Evolutionary conservation across 2,329 filamentous ascomycete genomes (phyloP).

Genomic region (Onygenales sp.): DNA sequence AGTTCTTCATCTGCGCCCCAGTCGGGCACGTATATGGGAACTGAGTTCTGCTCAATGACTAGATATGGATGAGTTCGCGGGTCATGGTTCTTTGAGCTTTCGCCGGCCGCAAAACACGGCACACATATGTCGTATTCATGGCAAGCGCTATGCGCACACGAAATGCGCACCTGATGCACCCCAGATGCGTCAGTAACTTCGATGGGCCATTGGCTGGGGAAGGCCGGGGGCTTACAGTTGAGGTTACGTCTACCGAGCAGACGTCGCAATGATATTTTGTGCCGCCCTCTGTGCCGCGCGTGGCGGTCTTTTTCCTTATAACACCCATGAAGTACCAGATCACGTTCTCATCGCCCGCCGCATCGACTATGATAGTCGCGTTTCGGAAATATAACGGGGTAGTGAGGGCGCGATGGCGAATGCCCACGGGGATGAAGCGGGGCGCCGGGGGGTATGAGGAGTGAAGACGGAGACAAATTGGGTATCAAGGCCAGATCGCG

Average conservation of each 20-base stretch:
- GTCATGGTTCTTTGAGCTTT: conserved; percentile 72
- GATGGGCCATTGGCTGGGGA: background rate
- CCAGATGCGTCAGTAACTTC: background rate
- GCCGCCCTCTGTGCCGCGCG: conserved; percentile 73
- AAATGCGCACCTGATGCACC: conserved; percentile 68
- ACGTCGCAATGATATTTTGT: conserved; percentile 97
- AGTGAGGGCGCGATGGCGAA: background rate
- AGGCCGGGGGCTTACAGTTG: conserved; percentile 59
- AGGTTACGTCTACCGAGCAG: conserved; percentile 93
- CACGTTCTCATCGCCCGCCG: background rate
- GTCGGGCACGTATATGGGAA: conserved; percentile 87
- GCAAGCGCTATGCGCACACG: conserved; percentile 74
- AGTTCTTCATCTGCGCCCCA: conserved; percentile 98
- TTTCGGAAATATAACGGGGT: background rate
- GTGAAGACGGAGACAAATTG: background rate
- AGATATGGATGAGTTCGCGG: conserved; percentile 78
- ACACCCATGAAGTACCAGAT: conserved; percentile 59
- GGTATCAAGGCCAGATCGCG: too few species aligned
- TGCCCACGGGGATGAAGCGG: background rate
- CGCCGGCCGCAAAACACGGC: conserved; percentile 79
- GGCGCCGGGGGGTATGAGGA: background rate
- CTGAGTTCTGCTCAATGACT: conserved; percentile 96
- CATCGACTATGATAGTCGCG: background rate
- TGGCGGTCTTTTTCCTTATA: conserved; percentile 89
- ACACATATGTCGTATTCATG: conserved; percentile 96